Conservation (phyloP, 805 yeast genomes). For the Ogataea dorogensis region DNA sequence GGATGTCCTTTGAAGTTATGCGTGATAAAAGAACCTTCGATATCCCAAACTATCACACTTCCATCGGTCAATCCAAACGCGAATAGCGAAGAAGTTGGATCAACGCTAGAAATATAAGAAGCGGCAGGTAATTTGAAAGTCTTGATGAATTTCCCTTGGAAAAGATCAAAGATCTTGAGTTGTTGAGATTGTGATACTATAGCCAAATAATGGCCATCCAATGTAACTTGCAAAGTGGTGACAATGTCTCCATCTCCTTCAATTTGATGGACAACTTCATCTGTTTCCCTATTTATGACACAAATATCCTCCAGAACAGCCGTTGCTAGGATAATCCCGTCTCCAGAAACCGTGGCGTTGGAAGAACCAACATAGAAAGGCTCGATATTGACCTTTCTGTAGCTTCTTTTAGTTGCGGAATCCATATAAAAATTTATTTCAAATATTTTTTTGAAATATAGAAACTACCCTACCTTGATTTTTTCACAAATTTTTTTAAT, state of each 20-base stretch:
- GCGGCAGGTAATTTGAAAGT: slow-evolving; percentile 71
- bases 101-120: slow-evolving; percentile 72
- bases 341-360: slow-evolving; percentile 62
- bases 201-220: slow-evolving; percentile 69
- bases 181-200: slow-evolving; percentile 82
- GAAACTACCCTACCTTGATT: slow-evolving; percentile 12
- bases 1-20: slow-evolving; percentile 95
- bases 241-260: slow-evolving; percentile 85
- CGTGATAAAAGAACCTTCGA: slow-evolving; percentile 82
- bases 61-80: slow-evolving; percentile 98
- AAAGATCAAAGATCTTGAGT: slow-evolving; percentile 61
- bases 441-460: slow-evolving; percentile 6
- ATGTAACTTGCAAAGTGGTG: slow-evolving; percentile 72
- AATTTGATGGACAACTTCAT: slow-evolving; percentile 55
- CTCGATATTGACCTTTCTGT: slow-evolving; percentile 48
- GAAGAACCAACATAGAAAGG: slow-evolving; percentile 91
- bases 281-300: slow-evolving; percentile 60
- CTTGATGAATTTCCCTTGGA: slow-evolving; percentile 41
- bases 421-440: slow-evolving; percentile 14
- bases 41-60: slow-evolving; percentile 84
- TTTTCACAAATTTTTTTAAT: slow-evolving; percentile 11
- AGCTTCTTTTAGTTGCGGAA: slow-evolving; percentile 28
- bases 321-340: slow-evolving; percentile 69
- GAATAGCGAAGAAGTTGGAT: slow-evolving; percentile 76
- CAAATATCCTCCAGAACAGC: slow-evolving; percentile 76